Base-by-base conservation (phyloP, 306 rosid species). In the Cucurbita argyrosperma region DNA sequence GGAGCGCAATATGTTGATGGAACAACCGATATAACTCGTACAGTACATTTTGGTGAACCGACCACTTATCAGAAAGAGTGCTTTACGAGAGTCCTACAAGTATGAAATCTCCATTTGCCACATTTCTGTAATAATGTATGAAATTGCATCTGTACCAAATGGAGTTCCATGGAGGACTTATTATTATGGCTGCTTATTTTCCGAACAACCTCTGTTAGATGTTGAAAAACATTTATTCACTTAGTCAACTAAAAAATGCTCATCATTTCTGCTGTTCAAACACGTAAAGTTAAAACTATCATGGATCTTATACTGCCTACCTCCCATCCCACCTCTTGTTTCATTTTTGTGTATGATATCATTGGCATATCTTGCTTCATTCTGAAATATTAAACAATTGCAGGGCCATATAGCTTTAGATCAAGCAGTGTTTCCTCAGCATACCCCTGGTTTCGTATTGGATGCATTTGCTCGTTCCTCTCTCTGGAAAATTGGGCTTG, bases 1-100 rank as follows among this genome's bases (percentile, higher is more conserved):
- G 98, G 98, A 70, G 98, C 92, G 78, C 98, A 94, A 77, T 94
- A 85, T 79, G 85, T 94, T 76, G 98, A 94, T 76, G 98, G 98
- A 54, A 94, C 98, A 79, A 90, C 98, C 60, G 98, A 94, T 82
- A 81, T 91, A 82, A 94, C 98, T 11, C 84, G 98, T 64, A 94
- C 98, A 4, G 97, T 91, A 69, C 98, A 94, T 94, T 94, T 94
- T 84, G 95, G 95, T 46, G 80, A 88, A 75, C 96, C 99, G 47
- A 80, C 87, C 10, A 56, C 81, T 13, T 85, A 87, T 75, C 90
- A 88, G 82, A 90, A 80, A 74, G 97, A 89, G 74, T 94, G 98
- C 82, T 88, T 89, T 74, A 91, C 98, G 55, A 87, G 98, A 79
- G 99, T 94, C 80, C 86, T 94, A 74, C 96, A 94, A 96, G 97